Percentiles rank a stretch among this genome's conserved stretches.
phyloP scores from a whole-genome alignment of 805 yeast genomes.

The Saccharomycopsis sp. region DNA sequence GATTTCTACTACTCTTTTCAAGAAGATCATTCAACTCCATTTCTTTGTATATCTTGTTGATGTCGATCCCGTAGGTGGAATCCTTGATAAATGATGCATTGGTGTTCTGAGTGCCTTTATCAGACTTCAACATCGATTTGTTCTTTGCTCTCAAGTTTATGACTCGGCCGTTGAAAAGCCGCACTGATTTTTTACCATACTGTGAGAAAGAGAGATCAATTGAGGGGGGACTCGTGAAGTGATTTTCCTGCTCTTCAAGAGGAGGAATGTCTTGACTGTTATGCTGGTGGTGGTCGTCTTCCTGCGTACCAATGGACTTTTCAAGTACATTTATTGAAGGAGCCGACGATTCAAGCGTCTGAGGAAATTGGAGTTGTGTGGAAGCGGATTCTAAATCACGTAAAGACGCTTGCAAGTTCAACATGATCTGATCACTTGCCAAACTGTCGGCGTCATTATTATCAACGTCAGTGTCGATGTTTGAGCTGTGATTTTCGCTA shows the following conservation, averaged over 20 bases:
- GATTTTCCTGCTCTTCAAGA: too few species aligned
- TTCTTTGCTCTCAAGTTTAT: neutral
- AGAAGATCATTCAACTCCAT: conserved; percentile 26
- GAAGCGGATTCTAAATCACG: neutral
- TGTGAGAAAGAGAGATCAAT: neutral
- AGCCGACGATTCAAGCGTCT: too few species aligned
- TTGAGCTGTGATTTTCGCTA: too few species aligned
- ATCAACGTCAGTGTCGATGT: too few species aligned
- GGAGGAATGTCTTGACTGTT: too few species aligned
- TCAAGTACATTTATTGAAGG: too few species aligned
- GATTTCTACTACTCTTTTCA: conserved; percentile 12
- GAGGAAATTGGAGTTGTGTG: neutral
- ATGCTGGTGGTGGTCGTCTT: too few species aligned
- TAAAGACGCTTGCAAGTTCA: neutral
- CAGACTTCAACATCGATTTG: neutral
- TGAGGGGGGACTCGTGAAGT: neutral
- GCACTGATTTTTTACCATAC: neutral
- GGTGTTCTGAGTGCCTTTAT: neutral
- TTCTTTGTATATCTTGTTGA: conserved; percentile 31
- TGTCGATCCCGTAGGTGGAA: conserved; percentile 31
- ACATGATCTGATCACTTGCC: neutral
- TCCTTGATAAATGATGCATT: neutral
- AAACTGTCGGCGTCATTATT: too few species aligned
- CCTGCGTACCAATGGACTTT: too few species aligned
- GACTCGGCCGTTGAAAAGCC: neutral